Evolutionary conservation across 306 rosid genomes (phyloP), one percentile per base, ranked within the genome.

Genomic region (Benincasa hispida): DNA sequence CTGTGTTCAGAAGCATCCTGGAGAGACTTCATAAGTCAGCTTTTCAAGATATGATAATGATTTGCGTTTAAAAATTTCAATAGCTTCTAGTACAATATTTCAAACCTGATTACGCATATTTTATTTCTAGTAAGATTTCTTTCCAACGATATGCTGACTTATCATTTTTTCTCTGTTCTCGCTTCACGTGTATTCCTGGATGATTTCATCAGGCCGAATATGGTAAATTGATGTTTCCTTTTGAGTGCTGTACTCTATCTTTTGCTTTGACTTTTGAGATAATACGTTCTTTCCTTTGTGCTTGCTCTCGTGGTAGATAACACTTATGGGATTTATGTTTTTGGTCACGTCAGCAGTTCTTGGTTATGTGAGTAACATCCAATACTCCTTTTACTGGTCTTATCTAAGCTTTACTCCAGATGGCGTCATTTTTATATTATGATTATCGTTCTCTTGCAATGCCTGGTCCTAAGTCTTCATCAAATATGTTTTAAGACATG

Each of bases 311-410:
- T 77, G 79, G 76, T 91, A 95, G 98, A 92, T 92, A 80, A 94
- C 99, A 62, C 91, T 94, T 30, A 88, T 19, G 50, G 99, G 99
- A 78, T 94, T 94, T 81, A 87, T 89, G 89, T 87, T 92, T 85
- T 86, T 92, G 73, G 37, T 89, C 79, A 42, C 90, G 63, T 94
- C 97, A 78, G 92, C 97, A 53, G 79, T 88, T 77, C 95, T 94
- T 84, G 90, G 99, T 82, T 87, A 90, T 82, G 99, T 94, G 83
- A 92, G 99, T 89, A 72, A 17, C 19, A 25, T 17, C 3, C 42
- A 25, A 10, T 41, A n/a, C 17, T 42, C 56, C 55, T 45, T 69
- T 69, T 24, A 42, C 13, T 69, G 56, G 21, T 42, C 75, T 22
- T 41, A 6, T 42, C 14, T 68, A 12, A 22, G 21, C 25, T 72